Percentiles rank a stretch among this genome's conserved stretches.
phyloP scores from a whole-genome alignment of 2,329 filamentous ascomycete genomes.

The Geoglossum cookeanum region DNA sequence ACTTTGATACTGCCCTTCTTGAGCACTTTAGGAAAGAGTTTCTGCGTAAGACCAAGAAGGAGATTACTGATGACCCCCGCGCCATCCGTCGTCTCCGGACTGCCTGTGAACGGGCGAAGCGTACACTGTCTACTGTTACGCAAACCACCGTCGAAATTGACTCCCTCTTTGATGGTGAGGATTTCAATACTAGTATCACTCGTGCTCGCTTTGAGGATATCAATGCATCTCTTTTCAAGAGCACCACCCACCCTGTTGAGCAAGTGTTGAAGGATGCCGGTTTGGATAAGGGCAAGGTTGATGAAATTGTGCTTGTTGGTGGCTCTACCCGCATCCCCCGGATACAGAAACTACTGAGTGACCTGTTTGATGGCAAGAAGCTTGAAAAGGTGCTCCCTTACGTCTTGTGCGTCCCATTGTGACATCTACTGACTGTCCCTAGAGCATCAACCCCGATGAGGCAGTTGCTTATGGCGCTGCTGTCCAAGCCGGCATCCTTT shows the following conservation, averaged over 20 bases:
- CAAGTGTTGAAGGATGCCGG: conserved; percentile 88
- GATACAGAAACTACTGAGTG: conserved; percentile 97
- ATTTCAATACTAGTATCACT: conserved; percentile 93
- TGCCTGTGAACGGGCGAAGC: conserved; percentile 98
- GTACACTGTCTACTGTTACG: conserved; percentile 90
- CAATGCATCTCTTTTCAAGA: conserved; percentile 86
- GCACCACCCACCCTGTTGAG: conserved; percentile 85
- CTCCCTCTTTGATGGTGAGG: conserved; percentile 93
- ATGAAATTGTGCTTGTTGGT: conserved; percentile 98
- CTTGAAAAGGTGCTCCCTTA: conserved; percentile 56
- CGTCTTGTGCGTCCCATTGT: not conserved
- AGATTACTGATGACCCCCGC: conserved; percentile 61
- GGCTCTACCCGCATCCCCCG: conserved; percentile 96
- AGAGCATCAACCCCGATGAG: conserved; percentile 97
- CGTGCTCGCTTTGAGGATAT: conserved; percentile 98
- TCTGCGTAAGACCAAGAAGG: conserved; percentile 58
- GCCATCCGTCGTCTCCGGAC: conserved; percentile 91
- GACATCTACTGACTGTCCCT: conserved; percentile 10
- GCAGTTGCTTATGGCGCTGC: conserved; percentile 97
- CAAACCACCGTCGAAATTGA: conserved; percentile 98
- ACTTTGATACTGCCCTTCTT: conserved; percentile 90
- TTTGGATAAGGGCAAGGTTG: conserved; percentile 77
- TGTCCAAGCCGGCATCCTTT: conserved; percentile 96
- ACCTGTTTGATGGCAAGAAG: conserved; percentile 99
- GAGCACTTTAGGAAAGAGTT: conserved; percentile 97